A percentile compares a stretch with the other conserved stretches of the same genome.
phyloP scores from a whole-genome alignment of 2,329 filamentous ascomycete species.

The Blastomyces emzantsi region DNA sequence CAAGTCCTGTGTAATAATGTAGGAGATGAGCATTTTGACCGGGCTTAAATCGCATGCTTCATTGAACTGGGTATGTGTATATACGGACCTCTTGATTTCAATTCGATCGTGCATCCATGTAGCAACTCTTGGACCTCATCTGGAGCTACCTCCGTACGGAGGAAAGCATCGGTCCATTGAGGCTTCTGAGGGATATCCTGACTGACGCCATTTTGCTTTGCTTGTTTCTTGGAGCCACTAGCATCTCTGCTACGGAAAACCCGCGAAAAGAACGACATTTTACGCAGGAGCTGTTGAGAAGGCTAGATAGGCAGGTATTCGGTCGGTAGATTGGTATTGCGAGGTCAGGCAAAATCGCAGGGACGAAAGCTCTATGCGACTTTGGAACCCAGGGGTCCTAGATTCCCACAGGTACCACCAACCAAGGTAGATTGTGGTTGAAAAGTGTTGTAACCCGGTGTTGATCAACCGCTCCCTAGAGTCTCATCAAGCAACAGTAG shows the following conservation, averaged over 20 bases:
- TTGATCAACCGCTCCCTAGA: neutral
- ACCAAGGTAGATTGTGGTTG: neutral
- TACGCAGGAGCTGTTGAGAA: constrained; percentile 9
- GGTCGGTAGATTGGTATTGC: neutral
- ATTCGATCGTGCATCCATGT: constrained; percentile 73
- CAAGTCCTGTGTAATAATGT: constrained; percentile 54
- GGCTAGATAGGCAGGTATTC: neutral
- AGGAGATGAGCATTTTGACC: constrained; percentile 19
- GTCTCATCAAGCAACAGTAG: neutral
- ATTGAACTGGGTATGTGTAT: constrained; percentile 13
- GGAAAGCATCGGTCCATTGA: constrained; percentile 81
- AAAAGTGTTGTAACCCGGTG: neutral
- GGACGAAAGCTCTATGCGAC: neutral
- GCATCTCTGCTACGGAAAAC: constrained; percentile 69
- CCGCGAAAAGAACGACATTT: constrained; percentile 51
- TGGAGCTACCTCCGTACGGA: constrained; percentile 69
- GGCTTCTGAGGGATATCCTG: constrained; percentile 57
- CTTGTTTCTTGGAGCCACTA: constrained; percentile 51
- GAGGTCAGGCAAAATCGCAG: neutral
- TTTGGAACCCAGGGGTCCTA: neutral
- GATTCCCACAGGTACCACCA: neutral
- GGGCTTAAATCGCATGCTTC: neutral
- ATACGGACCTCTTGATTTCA: constrained; percentile 82
- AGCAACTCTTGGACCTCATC: constrained; percentile 88
- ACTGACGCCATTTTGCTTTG: constrained; percentile 43